Conservation (phyloP, 495 filamentous ascomycete species). For the Annulohypoxylon moriforme region DNA sequence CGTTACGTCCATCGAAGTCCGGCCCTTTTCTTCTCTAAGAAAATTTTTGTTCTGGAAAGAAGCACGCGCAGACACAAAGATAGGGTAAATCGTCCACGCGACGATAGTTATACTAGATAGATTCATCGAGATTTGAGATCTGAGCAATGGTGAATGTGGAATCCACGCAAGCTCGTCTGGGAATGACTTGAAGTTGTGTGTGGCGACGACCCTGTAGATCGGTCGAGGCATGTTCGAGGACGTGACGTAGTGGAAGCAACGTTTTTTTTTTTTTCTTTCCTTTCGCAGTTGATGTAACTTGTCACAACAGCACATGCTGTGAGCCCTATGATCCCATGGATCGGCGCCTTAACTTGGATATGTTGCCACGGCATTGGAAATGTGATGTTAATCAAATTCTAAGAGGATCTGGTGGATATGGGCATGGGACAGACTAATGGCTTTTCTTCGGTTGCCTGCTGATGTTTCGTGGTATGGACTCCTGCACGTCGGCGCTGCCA, state of each 20-base stretch:
- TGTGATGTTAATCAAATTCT: background rate
- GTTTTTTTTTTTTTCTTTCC: background rate
- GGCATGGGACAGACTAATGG: background rate
- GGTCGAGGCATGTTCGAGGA: background rate
- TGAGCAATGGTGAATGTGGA: background rate
- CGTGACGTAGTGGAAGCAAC: constrained; percentile 17
- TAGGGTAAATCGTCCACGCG: background rate
- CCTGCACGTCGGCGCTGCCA: background rate
- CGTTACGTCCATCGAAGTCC: background rate
- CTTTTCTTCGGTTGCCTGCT: background rate
- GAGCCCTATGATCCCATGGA: background rate
- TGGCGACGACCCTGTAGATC: background rate
- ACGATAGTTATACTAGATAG: background rate
- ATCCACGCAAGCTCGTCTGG: background rate
- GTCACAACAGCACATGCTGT: background rate
- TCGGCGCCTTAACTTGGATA: background rate
- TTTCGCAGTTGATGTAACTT: background rate
- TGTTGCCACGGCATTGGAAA: background rate
- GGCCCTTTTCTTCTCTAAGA: background rate
- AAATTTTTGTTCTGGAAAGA: background rate
- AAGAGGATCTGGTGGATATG: background rate
- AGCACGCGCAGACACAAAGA: background rate
- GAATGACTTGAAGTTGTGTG: background rate
- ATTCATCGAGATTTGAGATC: background rate
- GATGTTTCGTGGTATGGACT: background rate